These are phyloP conservation scores for Apophysomyces sp. DNA, from an alignment of 371 early-diverging fungal species.

Conservation along the genomic window DNA sequence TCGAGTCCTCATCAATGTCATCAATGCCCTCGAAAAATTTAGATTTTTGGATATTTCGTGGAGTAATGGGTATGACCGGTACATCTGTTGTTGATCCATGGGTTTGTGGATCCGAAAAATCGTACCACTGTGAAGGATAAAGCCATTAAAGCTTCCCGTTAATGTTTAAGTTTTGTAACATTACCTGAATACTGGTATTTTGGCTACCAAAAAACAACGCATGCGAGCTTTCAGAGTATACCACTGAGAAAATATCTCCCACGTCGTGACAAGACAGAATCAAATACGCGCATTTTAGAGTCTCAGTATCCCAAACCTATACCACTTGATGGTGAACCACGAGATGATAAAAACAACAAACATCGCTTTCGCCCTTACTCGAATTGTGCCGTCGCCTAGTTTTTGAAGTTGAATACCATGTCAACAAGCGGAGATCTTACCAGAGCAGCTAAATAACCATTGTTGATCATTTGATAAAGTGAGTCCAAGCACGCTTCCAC, in stretches of 20 bases:
- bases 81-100: constrained; percentile 38
- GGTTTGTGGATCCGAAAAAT: constrained; percentile 53
- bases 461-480: constrained; percentile 53
- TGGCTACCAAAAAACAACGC: constrained; percentile 76
- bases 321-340: not conserved
- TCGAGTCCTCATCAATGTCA: constrained; percentile 15
- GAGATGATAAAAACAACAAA: too few species aligned
- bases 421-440: constrained; percentile 17
- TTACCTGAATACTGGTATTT: constrained; percentile 80
- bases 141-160: not conserved
- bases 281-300: constrained; percentile 59
- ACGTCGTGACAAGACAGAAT: constrained; percentile 75
- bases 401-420: not conserved
- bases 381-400: constrained; percentile 68
- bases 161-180: not conserved
- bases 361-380: constrained; percentile 51
- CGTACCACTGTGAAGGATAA: constrained; percentile 51
- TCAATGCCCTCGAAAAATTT: constrained; percentile 36
- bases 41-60: constrained; percentile 32
- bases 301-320: constrained; percentile 70
- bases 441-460: constrained; percentile 73
- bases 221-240: constrained; percentile 52
- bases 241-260: constrained; percentile 75
- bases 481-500: constrained; percentile 67
- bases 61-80: constrained; percentile 33